These are phyloP conservation scores for Fusarium chuoi DNA, from an alignment of 2,329 filamentous ascomycete genomes.

Conservation along the genomic window DNA sequence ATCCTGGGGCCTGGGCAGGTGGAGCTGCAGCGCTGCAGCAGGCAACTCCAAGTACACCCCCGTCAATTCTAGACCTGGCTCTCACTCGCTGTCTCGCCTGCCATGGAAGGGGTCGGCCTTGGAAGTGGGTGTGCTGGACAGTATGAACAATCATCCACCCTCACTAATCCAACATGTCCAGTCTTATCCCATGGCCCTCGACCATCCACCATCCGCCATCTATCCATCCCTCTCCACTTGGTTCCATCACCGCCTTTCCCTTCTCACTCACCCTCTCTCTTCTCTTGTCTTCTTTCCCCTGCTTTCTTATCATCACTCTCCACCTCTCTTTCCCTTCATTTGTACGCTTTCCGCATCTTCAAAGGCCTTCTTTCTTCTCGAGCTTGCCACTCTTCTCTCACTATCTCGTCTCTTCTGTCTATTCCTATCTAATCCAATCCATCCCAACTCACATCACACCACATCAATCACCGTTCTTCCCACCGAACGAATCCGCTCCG, in stretches of 20 bases:
- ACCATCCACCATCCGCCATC: constrained; percentile 20
- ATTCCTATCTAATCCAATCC: constrained; percentile 28
- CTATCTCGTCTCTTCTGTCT: constrained; percentile 36
- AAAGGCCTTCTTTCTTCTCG: constrained; percentile 51
- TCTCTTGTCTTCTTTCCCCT: constrained; percentile 48
- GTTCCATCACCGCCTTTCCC: constrained; percentile 52
- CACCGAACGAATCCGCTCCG: constrained; percentile 38
- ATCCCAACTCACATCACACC: constrained; percentile 8
- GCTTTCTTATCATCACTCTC: constrained; percentile 48
- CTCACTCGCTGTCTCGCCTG: constrained; percentile 24
- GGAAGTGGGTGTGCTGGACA: constrained; percentile 12
- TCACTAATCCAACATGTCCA: constrained; percentile 42
- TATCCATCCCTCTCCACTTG: constrained; percentile 49
- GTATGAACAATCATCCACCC: constrained; percentile 38
- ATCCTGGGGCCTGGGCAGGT: constrained; percentile 3
- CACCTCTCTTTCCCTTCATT: constrained; percentile 48
- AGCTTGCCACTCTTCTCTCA: constrained; percentile 47
- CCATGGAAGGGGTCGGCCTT: constrained; percentile 30
- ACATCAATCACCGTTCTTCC: constrained; percentile 28
- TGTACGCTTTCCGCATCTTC: constrained; percentile 47
- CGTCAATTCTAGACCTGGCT: constrained; percentile 19
- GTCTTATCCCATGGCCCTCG: constrained; percentile 40
- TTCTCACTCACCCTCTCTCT: constrained; percentile 48
- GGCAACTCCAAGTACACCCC: constrained; percentile 21
- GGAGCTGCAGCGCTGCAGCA: neutral